Percentiles rank a stretch among this genome's conserved stretches.
Conservation (phyloP, 2,329 filamentous ascomycete species). For the Leptodontidium sp. region DNA sequence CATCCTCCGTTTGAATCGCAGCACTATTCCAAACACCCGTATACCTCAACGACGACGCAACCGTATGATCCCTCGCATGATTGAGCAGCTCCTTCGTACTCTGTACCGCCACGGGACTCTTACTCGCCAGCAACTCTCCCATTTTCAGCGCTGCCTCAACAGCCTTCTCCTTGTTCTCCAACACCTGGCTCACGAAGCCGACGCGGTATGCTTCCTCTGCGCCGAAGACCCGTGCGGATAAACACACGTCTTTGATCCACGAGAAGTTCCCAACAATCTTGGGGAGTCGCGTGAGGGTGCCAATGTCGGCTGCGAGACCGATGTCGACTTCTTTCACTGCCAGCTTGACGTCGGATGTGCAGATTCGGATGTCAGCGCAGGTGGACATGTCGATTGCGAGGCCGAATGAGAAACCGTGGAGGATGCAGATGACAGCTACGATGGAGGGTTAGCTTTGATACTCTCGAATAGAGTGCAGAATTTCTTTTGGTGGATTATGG, state of each 20-base stretch:
- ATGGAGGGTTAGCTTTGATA: neutral
- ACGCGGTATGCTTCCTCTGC: slow-evolving; percentile 73
- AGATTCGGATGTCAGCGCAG: slow-evolving; percentile 75
- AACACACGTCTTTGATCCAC: slow-evolving; percentile 82
- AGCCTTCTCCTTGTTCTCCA: slow-evolving; percentile 68
- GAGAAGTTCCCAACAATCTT: slow-evolving; percentile 74
- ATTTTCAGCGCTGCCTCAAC: slow-evolving; percentile 69
- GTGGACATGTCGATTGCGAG: slow-evolving; percentile 78
- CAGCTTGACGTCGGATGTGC: slow-evolving; percentile 65
- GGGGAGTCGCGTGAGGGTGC: slow-evolving; percentile 76
- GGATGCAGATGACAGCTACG: slow-evolving; percentile 78
- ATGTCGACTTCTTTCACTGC: slow-evolving; percentile 86
- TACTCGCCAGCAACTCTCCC: slow-evolving; percentile 72
- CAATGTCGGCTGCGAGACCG: slow-evolving; percentile 81
- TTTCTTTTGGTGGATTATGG: too few relatives aligned
- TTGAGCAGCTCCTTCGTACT: slow-evolving; percentile 89
- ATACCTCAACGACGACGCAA: slow-evolving; percentile 83
- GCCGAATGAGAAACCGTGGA: slow-evolving; percentile 82
- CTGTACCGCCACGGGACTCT: slow-evolving; percentile 88
- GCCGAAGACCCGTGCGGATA: slow-evolving; percentile 75
- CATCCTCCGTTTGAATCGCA: slow-evolving; percentile 82
- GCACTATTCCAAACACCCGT: slow-evolving; percentile 88
- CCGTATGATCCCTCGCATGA: slow-evolving; percentile 78
- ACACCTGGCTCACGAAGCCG: slow-evolving; percentile 74
- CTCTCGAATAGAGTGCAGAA: neutral